Evolutionary conservation across 306 rosid genomes (phyloP).

Genomic region (Carpinus viminea): DNA sequence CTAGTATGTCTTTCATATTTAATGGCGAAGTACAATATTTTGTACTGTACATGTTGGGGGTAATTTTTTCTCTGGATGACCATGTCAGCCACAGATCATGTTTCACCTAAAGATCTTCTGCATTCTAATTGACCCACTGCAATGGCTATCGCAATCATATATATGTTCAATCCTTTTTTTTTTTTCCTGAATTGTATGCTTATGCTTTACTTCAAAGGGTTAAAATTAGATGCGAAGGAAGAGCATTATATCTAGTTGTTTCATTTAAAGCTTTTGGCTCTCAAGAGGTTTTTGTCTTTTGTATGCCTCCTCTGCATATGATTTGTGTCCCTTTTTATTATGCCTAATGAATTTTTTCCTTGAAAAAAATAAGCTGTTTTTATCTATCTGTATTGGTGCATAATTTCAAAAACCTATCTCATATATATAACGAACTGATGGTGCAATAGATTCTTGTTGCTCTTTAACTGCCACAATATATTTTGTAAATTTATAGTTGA

Average conservation of each 20-base stretch:
- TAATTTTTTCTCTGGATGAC: background rate
- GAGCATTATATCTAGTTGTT: conserved; percentile 2
- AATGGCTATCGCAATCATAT: background rate
- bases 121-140: background rate
- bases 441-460: conserved; percentile 14
- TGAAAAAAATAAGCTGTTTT: background rate
- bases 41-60: background rate
- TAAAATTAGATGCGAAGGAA: background rate
- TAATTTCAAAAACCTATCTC: conserved; percentile 3
- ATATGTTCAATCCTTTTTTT: background rate
- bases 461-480: conserved; percentile 1
- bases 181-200: background rate
- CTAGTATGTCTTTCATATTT: conserved; percentile 12
- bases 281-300: background rate
- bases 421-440: conserved; percentile 6
- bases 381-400: background rate
- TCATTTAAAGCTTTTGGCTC: conserved; percentile 9
- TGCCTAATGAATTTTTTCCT: background rate
- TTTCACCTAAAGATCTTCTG: conserved; percentile 1
- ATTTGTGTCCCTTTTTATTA: background rate
- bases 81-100: background rate
- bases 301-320: background rate
- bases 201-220: background rate
- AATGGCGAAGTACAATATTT: background rate
- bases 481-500: background rate